Percentiles rank a stretch among this genome's conserved stretches.
Evolutionary conservation across 2,329 filamentous ascomycete genomes (phyloP).

Genomic region (Paecilomyces variotii): DNA sequence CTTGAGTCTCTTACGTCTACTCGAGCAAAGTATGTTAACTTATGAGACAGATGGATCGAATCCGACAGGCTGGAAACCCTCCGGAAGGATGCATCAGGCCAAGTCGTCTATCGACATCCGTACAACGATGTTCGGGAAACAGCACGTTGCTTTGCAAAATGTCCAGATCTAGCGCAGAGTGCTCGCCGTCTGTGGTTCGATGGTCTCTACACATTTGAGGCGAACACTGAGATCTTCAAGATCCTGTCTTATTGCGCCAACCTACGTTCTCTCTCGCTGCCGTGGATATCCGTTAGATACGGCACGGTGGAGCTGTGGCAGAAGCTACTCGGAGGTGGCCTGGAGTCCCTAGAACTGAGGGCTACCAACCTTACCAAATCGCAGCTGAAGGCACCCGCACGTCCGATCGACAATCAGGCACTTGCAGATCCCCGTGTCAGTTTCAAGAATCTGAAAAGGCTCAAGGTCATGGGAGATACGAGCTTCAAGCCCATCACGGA

Average conservation of each 20-base stretch:
- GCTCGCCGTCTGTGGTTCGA: conserved; percentile 49
- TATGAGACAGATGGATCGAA: conserved; percentile 14
- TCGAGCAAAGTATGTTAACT: not conserved
- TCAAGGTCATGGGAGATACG: conserved; percentile 50
- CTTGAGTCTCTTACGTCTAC: not conserved
- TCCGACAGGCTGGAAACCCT: conserved; percentile 9
- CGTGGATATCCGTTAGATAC: conserved; percentile 47
- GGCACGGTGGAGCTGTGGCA: conserved; percentile 42
- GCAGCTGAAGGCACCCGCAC: conserved; percentile 32
- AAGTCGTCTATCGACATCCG: conserved; percentile 46
- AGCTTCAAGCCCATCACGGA: conserved; percentile 46
- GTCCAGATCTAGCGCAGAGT: conserved; percentile 39
- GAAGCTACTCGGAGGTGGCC: conserved; percentile 35
- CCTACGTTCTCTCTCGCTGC: conserved; percentile 42
- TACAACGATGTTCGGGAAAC: conserved; percentile 43
- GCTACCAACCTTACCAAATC: conserved; percentile 42
- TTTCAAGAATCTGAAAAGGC: conserved; percentile 42
- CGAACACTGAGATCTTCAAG: conserved; percentile 42
- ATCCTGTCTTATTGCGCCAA: conserved; percentile 41
- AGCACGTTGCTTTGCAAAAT: conserved; percentile 37
- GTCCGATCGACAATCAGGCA: conserved; percentile 36
- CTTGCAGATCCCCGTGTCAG: conserved; percentile 37
- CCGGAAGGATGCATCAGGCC: conserved; percentile 33
- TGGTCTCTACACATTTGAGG: conserved; percentile 45
- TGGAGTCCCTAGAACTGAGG: conserved; percentile 45